phyloP scores from a whole-genome alignment of 805 yeast genomes.

The Lipomyces oligophaga region DNA sequence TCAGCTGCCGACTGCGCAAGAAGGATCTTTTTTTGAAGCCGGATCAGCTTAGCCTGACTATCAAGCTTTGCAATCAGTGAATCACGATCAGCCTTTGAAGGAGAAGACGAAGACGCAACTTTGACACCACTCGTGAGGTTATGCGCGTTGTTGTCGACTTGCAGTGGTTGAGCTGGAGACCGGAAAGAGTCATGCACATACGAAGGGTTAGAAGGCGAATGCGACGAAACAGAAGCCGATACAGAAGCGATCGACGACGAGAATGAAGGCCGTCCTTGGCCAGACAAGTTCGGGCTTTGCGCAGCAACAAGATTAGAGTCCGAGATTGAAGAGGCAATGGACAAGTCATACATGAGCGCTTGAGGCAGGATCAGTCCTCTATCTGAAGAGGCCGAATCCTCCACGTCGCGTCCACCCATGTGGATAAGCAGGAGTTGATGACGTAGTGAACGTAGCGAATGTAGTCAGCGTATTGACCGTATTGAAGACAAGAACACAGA shows the following conservation, averaged over 20 bases:
- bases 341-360: conserved; percentile 17
- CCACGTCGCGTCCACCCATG: no score
- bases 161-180: conserved; percentile 11
- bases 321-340: not conserved
- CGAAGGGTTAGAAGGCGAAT: not conserved
- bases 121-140: conserved; percentile 2
- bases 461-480: no score
- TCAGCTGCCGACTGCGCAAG: conserved; percentile 14
- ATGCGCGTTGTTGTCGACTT: conserved; percentile 9
- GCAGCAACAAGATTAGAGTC: not conserved
- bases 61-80: conserved; percentile 19
- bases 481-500: no score
- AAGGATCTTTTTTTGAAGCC: conserved; percentile 19
- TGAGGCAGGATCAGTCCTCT: conserved; percentile 9
- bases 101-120: conserved; percentile 6
- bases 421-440: conserved; percentile 10
- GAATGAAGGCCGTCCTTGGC: not conserved
- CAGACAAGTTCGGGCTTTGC: not conserved
- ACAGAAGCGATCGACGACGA: no score
- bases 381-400: not conserved
- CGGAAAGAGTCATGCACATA: no score
- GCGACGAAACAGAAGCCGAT: not conserved
- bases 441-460: not conserved
- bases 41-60: conserved; percentile 20
- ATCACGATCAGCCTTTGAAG: conserved; percentile 18